Evolutionary conservation across 768 basidiomycete species (phyloP), one percentile per base, ranked within the genome.

Genomic region (Rhodotorula kratochvilovae): DNA sequence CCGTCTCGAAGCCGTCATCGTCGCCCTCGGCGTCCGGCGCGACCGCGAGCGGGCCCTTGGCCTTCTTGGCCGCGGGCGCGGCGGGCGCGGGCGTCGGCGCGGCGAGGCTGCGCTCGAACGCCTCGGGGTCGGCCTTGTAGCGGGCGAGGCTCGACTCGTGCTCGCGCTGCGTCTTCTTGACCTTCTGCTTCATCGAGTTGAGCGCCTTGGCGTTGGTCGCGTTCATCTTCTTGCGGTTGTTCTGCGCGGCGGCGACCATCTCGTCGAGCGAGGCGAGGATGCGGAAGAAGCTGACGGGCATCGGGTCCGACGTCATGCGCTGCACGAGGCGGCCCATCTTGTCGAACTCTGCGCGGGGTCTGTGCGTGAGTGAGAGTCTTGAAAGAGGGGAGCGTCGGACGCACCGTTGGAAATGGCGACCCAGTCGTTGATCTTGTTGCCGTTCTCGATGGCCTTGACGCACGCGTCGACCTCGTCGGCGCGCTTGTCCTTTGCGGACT

Each of bases 151-250:
- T 89, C 19, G 80, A 81, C 82, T 97, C 96, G 79, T 91, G 86
- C 80, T 98, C 96, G 81, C 93, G 95, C 66, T 84, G 77, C 17
- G 89, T 85, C 83, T 94, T 98, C 83, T 90, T 94, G 66, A 97
- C 85, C 81, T 94, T 96, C 82, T 98, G 95, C 82, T 94, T 97
- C 88, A 97, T 90, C n/a, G 90, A 90, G 63, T 92, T 97, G 74
- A 98, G 85, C 4, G 93, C 92, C 78, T 91, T 93, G 51, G 92
- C 90, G 77, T 94, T 94, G 72, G 86, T 89, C 3, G 92, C 78
- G 66, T 93, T 95, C 89, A 94, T 91, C 83, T 96, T 97, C 82
- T 97, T 96, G 82, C 90, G 90, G 17, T 91, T 88, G 70, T 89
- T 88, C 81, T 94, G 81, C 12, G 91, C 87, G 35, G 81, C 82